Evolutionary conservation across 208 protist genomes (phyloP), one percentile per base, ranked within the genome.

Genomic region (Trypanosoma mega): DNA sequence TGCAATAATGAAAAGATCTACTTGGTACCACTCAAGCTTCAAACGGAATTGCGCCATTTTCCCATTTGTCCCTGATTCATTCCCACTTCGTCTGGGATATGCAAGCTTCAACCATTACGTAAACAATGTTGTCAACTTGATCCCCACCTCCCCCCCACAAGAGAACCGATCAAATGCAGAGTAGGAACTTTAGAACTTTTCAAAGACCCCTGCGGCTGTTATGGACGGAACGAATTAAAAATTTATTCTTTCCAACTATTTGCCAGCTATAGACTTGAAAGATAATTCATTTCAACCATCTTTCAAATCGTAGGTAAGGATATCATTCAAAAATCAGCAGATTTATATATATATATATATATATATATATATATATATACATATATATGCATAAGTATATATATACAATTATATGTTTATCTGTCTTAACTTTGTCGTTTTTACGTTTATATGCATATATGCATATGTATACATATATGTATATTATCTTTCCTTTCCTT

Each of bases 1-100:
- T 67, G 74, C 20, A 81, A 78, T 34, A 68, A 58, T 1, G 48
- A 70, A 20, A 63, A 85, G 34, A 72, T 70, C 7, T 87, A 82
- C 41, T 50, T 93, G 23, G 45, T 63, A 30, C 64, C 66, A 24
- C 57, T 87, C n/a, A n/a, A 77, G 36, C 39, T 75, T 16, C 46
- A 59, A 21, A n/a, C 14, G 12, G 27, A 63, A n/a, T 30, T 39
- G 55, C 39, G 69, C 48, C 20, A 64, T 60, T 29, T 72, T 63
- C 24, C 72, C 52, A 20, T 69, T 39, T 44, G 43, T 41, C 58
- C 52, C 16, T 18, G 30, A 33, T 49, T 49, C 18, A 2, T 16
- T 30, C 49, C 47, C 20, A 27, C 37, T 18, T 69, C 53, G 11
- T 45, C 53, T 26, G 53, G 59, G 2, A 52, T 68, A 29, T 53